These are phyloP conservation scores for Achaetomiella virescens DNA, from an alignment of 495 filamentous ascomycete genomes.

Conservation along the genomic window DNA sequence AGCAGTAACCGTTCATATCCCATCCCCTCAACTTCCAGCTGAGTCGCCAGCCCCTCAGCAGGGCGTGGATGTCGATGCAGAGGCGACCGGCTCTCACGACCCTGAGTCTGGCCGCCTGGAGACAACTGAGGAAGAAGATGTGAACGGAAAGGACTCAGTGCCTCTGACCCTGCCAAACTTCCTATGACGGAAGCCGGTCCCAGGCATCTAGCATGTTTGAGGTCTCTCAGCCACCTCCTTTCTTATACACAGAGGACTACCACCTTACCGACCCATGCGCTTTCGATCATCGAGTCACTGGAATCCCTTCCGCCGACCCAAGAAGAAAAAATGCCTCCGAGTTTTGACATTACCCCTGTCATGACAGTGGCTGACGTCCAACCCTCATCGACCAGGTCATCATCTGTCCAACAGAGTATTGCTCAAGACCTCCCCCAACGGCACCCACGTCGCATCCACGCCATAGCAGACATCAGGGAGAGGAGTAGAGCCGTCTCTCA, in stretches of 20 bases:
- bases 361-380: slow-evolving; percentile 20
- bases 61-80: not conserved
- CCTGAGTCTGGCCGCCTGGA: not conserved
- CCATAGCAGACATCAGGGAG: not conserved
- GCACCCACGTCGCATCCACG: not conserved
- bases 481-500: not conserved
- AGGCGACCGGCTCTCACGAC: not conserved
- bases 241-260: not conserved
- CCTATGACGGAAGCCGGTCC: not conserved
- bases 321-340: not conserved
- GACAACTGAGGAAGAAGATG: not conserved
- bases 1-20: slow-evolving; percentile 1
- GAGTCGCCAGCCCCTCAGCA: not conserved
- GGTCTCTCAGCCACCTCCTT: not conserved
- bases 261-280: not conserved
- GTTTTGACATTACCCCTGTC: slow-evolving; percentile 10
- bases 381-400: slow-evolving; percentile 13
- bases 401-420: slow-evolving; percentile 10
- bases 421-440: slow-evolving; percentile 11
- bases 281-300: not conserved
- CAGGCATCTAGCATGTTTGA: not conserved
- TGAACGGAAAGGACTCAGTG: not conserved
- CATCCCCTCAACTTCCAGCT: not conserved
- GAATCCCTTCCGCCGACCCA: not conserved
- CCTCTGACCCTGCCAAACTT: not conserved